Percentiles rank a stretch among this genome's conserved stretches.
These are phyloP conservation scores for Pseudogymnoascus sp. DNA, from an alignment of 2,329 filamentous ascomycete species.

Conservation along the genomic window DNA sequence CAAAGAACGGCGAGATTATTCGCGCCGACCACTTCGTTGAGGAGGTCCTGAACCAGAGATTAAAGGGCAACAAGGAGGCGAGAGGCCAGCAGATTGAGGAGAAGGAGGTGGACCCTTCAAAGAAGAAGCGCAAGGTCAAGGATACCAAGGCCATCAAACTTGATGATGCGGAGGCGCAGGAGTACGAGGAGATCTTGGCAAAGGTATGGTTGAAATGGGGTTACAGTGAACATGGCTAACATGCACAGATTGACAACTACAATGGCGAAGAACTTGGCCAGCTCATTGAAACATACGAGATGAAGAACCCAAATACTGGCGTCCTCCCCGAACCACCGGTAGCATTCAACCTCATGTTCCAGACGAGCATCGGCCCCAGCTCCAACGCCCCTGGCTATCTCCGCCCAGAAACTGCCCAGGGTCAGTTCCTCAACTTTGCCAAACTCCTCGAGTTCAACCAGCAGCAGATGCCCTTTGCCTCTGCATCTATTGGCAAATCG, in stretches of 20 bases:
- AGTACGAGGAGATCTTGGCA: slow-evolving; percentile 87
- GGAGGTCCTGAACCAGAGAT: slow-evolving; percentile 76
- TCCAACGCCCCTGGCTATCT: slow-evolving; percentile 80
- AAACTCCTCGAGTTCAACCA: slow-evolving; percentile 97
- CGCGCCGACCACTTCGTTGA: slow-evolving; percentile 95
- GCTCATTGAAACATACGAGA: slow-evolving; percentile 84
- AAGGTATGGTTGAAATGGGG: slow-evolving; percentile 36
- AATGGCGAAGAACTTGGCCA: slow-evolving; percentile 76
- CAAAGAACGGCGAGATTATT: slow-evolving; percentile 93
- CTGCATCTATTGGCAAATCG: slow-evolving; percentile 93
- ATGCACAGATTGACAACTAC: slow-evolving; percentile 79
- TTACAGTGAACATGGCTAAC: slow-evolving; percentile 13
- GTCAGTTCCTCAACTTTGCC: slow-evolving; percentile 94
- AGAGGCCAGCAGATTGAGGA: slow-evolving; percentile 74
- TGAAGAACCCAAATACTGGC: slow-evolving; percentile 78
- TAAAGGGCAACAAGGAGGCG: slow-evolving; percentile 89
- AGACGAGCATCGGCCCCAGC: slow-evolving; percentile 88
- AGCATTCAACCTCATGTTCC: slow-evolving; percentile 98
- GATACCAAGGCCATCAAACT: slow-evolving; percentile 74
- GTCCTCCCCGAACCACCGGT: slow-evolving; percentile 72
- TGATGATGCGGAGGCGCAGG: slow-evolving; percentile 74
- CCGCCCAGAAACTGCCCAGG: slow-evolving; percentile 92
- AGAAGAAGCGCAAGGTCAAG: slow-evolving; percentile 87
- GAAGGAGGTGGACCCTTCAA: slow-evolving; percentile 61
- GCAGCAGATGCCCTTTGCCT: slow-evolving; percentile 91